phyloP scores from a whole-genome alignment of 495 filamentous ascomycete species.

The Aspergillus diversus region DNA sequence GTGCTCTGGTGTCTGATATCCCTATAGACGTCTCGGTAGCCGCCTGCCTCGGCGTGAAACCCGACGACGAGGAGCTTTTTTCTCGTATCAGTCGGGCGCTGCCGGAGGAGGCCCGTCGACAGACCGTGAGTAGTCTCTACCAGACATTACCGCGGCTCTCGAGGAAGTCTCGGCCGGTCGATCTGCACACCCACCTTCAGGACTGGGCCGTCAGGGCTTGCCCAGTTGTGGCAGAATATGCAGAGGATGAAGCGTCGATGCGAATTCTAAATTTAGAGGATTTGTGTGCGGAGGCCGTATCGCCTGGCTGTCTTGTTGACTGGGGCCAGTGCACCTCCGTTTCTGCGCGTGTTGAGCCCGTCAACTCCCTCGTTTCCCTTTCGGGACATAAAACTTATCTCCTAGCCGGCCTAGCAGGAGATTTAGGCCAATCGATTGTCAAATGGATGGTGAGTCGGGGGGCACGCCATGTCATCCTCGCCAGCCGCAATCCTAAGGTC shows the following conservation, averaged over 20 bases:
- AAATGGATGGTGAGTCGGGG: conserved; percentile 29
- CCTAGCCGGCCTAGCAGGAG: conserved; percentile 29
- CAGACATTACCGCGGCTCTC: too few species aligned
- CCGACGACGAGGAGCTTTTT: too few species aligned
- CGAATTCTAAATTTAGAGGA: conserved; percentile 10
- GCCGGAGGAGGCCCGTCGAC: too few species aligned
- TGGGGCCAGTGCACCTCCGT: conserved; percentile 15
- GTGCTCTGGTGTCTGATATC: too few species aligned
- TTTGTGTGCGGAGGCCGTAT: background rate
- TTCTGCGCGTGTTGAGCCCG: conserved; percentile 11
- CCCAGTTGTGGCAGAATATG: too few species aligned
- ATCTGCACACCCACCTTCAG: too few species aligned
- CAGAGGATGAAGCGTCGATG: background rate
- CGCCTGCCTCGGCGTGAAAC: too few species aligned
- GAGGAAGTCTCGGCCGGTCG: too few species aligned
- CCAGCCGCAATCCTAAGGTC: conserved; percentile 55
- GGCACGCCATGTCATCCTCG: conserved; percentile 27
- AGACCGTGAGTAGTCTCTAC: too few species aligned
- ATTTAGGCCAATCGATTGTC: conserved; percentile 30
- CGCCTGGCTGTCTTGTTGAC: conserved; percentile 20
- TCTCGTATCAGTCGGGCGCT: too few species aligned
- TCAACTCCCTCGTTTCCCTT: conserved; percentile 17
- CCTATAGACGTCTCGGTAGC: too few species aligned
- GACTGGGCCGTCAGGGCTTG: too few species aligned
- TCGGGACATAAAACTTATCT: conserved; percentile 32